Conservation (phyloP, 371 early-diverging fungal genomes). For the Mortierella sp. region DNA sequence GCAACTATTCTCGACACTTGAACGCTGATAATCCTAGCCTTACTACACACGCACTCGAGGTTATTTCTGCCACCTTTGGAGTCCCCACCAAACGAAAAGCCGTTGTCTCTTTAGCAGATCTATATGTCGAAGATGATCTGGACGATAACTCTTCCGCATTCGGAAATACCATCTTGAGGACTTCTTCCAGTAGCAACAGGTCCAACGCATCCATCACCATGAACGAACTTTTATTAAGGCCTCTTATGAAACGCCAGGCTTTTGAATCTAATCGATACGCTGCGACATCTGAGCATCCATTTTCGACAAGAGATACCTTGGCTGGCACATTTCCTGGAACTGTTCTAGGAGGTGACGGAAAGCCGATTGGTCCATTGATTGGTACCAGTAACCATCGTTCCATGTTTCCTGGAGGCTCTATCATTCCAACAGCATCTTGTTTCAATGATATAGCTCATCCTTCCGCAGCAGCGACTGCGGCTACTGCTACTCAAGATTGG, state of each 20-base stretch:
- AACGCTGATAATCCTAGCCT: constrained; percentile 2
- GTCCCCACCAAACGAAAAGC: constrained; percentile 33
- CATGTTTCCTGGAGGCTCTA: neutral
- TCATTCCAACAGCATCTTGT: neutral
- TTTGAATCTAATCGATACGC: constrained; percentile 10
- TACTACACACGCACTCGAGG: constrained; percentile 29
- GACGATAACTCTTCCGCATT: constrained; percentile 18
- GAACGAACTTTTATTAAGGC: neutral
- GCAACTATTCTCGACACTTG: neutral
- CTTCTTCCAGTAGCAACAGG: neutral
- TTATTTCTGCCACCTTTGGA: constrained; percentile 24
- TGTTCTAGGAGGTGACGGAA: constrained; percentile 9
- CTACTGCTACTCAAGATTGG: constrained; percentile 18
- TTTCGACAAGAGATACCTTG: neutral
- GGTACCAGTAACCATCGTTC: constrained; percentile 6
- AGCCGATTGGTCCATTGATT: constrained; percentile 6
- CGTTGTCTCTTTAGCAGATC: constrained; percentile 42
- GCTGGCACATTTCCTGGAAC: constrained; percentile 6
- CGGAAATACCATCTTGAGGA: constrained; percentile 17
- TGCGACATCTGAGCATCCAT: neutral
- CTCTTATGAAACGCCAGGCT: constrained; percentile 15
- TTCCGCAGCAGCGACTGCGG: neutral
- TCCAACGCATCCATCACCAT: neutral
- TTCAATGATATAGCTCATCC: neutral
- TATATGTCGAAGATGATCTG: constrained; percentile 26